Evolutionary conservation across 2,329 filamentous ascomycete genomes (phyloP), one percentile per base, ranked within the genome.

Genomic region (Paraphoma chrysanthemicola): DNA sequence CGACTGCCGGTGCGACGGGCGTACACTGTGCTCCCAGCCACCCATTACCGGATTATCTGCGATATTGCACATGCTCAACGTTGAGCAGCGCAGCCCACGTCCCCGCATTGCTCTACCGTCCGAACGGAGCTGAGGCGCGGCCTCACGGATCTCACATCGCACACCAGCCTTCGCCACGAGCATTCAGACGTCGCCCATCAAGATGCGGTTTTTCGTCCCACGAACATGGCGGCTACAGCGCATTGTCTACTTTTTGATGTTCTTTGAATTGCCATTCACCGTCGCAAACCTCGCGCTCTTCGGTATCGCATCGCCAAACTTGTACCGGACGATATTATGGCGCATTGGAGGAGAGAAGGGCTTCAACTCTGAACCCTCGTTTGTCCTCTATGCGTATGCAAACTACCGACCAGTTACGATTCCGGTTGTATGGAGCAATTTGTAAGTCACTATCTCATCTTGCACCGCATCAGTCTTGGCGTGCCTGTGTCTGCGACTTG

Each of bases 291-390:
- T 94, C 61, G 83, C 90, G 38, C 82, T 93, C 50, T 91, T 90
- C 72, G 90, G 87, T 64, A 86, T 93, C 68, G 85, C 90, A 33
- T 87, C 90, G 64, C 90, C 90, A 14, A 85, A 93, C 73, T 82
- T 88, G 51, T 93, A 89, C 75, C 86, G 90, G 45, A 88, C 87
- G 8, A 85, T 83, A 63, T 79, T 93, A 67, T 94, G 91, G 91
- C 80, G 83, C 70, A 86, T 92, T 67, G 91, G 91, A 60, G 86
- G 82, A 57, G 83, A 88, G 51, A 81, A 90, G 71, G 85, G 86
- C 58, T 90, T 90, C 81, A 93, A 93, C 77, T 92, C 89, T 59
- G 87, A 87, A 65, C 90, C 91, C 12, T 83, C 79, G 58, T 85
- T 88, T 68, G 80, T 91, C 16, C 76, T 92, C 33, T 93, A 91